Percentiles rank a stretch among this genome's conserved stretches.
Conservation (phyloP, 2,329 filamentous ascomycete species). For the Colletotrichum sidae region DNA sequence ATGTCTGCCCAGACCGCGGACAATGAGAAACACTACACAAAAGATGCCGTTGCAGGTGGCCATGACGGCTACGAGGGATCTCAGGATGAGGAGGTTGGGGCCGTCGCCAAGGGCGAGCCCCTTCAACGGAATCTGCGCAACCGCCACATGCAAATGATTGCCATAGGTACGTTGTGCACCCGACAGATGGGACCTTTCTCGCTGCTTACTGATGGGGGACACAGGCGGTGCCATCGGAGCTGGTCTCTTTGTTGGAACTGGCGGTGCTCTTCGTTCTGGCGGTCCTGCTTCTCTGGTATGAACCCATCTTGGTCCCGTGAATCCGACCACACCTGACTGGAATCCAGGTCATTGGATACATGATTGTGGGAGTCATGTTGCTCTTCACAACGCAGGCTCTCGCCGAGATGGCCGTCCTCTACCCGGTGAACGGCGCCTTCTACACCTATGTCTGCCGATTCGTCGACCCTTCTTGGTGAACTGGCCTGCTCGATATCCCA, state of each 20-base stretch:
- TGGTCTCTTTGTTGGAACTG: conserved; percentile 72
- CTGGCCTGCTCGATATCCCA: background rate
- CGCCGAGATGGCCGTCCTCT: conserved; percentile 71
- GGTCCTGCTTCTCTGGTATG: conserved; percentile 59
- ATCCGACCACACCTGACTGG: background rate
- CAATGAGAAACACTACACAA: conserved; percentile 28
- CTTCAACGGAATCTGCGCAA: conserved; percentile 57
- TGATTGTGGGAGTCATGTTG: conserved; percentile 70
- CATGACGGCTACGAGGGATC: conserved; percentile 22
- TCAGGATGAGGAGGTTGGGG: conserved; percentile 51
- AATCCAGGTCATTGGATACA: conserved; percentile 58
- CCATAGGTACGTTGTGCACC: conserved; percentile 56
- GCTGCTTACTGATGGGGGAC: conserved; percentile 61
- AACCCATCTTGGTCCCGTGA: too few relatives aligned
- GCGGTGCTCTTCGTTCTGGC: conserved; percentile 62
- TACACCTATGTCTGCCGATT: conserved; percentile 71
- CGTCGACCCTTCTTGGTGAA: conserved; percentile 67
- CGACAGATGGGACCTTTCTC: too few relatives aligned
- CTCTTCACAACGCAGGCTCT: conserved; percentile 71
- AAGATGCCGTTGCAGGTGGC: conserved; percentile 20
- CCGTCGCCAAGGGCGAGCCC: conserved; percentile 42
- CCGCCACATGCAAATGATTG: conserved; percentile 72
- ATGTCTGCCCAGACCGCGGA: conserved; percentile 31
- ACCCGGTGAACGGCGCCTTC: conserved; percentile 72
- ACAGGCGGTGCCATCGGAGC: conserved; percentile 72